Percentiles rank a stretch among this genome's conserved stretches.
Evolutionary conservation across 352 stramenopile genomes (phyloP).

Genomic region (Thraustochytrium aureum): DNA sequence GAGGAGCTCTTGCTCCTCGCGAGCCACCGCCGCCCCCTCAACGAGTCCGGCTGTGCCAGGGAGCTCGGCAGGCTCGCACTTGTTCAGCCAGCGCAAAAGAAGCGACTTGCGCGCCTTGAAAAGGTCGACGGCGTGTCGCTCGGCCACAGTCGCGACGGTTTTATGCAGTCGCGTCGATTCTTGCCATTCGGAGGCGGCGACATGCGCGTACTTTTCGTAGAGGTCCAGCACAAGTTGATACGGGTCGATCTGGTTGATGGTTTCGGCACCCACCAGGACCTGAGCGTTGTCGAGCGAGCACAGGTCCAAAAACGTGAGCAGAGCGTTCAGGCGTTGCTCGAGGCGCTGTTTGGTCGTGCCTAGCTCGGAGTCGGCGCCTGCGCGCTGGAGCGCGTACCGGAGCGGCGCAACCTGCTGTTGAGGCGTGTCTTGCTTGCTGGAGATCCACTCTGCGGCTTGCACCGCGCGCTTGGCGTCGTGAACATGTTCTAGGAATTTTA

Average conservation of each 20-base stretch:
- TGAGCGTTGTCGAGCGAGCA: background rate
- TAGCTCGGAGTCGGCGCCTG: background rate
- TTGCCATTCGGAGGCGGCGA: constrained; percentile 38
- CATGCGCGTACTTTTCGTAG: constrained; percentile 25
- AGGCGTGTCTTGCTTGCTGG: too few relatives aligned
- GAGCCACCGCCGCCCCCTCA: background rate
- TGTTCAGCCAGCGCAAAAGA: constrained; percentile 15
- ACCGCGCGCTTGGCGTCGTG: too few relatives aligned
- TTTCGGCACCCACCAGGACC: too few relatives aligned
- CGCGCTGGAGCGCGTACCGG: constrained; percentile 9
- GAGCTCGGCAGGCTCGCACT: background rate
- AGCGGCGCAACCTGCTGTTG: constrained; percentile 5
- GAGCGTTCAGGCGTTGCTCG: background rate
- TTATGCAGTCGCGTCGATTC: constrained; percentile 4
- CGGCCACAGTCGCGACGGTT: background rate
- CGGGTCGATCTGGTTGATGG: too few relatives aligned
- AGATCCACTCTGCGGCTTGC: too few relatives aligned
- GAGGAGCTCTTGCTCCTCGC: background rate
- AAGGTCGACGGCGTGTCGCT: constrained; percentile 8
- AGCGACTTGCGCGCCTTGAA: constrained; percentile 21
- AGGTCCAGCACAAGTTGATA: too few relatives aligned
- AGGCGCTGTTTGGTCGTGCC: too few relatives aligned
- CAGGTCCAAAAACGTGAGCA: constrained; percentile 22
- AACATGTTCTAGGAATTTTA: too few relatives aligned
- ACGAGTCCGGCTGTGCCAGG: background rate